Evolutionary conservation across 345 rosid species (phyloP), one percentile per base, ranked within the genome.

Genomic region (Brassica nigra): DNA sequence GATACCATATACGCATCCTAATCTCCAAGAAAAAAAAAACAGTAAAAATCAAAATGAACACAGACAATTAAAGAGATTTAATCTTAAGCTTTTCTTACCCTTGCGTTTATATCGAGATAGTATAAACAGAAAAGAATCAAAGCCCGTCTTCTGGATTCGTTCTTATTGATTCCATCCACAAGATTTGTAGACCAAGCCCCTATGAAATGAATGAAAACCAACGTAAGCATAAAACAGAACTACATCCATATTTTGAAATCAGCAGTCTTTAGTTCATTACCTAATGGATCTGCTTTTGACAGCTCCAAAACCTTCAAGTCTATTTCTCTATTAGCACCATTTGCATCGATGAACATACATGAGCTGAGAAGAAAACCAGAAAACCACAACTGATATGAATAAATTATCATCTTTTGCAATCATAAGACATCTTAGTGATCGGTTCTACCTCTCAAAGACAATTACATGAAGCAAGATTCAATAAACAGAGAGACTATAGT

Each of bases 111-210:
- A 5, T 49, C 57, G 2, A 49, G 57, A 49, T 49, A 49, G 57
- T 83, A 58, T 61, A 91, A 78, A 80, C 98, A 95, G 71, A 95
- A 92, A 47, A 95, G 97, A 69, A 87, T 79, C 54, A 95, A 84
- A 36, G 91, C 94, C 67, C 88, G 88, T 76, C 97, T 90, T 84
- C 99, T 91, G 15, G 89, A 83, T 84, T 90, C 89, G 34, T 91
- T 87, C 85, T 81, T 91, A 81, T 95, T 93, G 59, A 92, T 87
- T 70, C 99, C 98, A 81, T 95, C 98, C 42, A 93, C 89, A 34
- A 95, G 85, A 81, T 80, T 90, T 23, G 92, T 86, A 68, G 91
- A 84, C 84, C 86, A 80, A 49, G 87, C 86, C 58, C 98, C 94
- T 95, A 81, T 8, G 73, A 73, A 61, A 23, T 62, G 16, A 76